Evolutionary conservation across 805 yeast species (phyloP).

Genomic region (Starmerella gropengiesseri): DNA sequence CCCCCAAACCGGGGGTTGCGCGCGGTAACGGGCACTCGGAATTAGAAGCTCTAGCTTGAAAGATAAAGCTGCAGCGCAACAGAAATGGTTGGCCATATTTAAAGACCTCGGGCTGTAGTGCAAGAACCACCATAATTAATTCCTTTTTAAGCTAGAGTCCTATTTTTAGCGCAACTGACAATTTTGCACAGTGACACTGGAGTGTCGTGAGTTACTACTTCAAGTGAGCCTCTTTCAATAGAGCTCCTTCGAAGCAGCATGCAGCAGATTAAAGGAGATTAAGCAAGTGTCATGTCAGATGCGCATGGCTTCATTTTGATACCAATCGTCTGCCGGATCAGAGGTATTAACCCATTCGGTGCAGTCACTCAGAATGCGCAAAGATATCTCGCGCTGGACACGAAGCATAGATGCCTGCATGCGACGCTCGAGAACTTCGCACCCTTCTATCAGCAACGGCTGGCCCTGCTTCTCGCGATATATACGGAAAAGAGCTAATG

Average conservation of each 20-base stretch:
- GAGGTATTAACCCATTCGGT: constrained; percentile 33
- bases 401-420: constrained; percentile 51
- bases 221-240: too few species aligned
- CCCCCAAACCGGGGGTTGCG: constrained; percentile 6
- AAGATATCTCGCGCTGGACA: constrained; percentile 47
- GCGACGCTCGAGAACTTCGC: constrained; percentile 53
- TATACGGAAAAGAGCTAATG: constrained; percentile 56
- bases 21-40: too few species aligned
- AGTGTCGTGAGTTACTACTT: too few species aligned
- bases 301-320: background rate
- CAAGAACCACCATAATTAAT: too few species aligned
- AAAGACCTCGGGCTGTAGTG: too few species aligned
- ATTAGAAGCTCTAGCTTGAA: too few species aligned
- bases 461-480: constrained; percentile 31
- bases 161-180: too few species aligned
- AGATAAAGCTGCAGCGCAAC: too few species aligned
- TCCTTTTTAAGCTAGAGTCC: too few species aligned
- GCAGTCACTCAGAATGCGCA: constrained; percentile 51
- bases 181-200: too few species aligned
- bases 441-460: constrained; percentile 61
- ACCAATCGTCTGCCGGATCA: constrained; percentile 4
- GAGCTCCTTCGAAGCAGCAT: background rate
- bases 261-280: background rate
- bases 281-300: background rate
- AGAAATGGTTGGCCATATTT: too few species aligned